A percentile compares a stretch with the other conserved stretches of the same genome.
Evolutionary conservation across 192 early-diverging fungal species (phyloP).

Genomic region (Backusella australiensis): DNA sequence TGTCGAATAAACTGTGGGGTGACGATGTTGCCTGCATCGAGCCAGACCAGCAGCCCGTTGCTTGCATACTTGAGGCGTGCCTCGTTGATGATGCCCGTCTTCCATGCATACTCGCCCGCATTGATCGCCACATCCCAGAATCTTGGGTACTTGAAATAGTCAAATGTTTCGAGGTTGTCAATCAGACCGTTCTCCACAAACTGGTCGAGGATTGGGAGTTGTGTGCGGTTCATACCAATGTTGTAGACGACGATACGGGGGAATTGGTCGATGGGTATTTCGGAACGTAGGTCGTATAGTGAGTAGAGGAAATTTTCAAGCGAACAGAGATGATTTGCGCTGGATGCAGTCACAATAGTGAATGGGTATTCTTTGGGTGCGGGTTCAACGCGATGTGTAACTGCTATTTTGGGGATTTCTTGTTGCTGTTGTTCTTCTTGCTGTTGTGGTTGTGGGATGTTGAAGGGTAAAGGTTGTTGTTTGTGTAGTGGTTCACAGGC

Average conservation of each 20-base stretch:
- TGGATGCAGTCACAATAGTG: slow-evolving; percentile 53
- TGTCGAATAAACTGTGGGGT: slow-evolving; percentile 45
- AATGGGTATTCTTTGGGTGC: slow-evolving; percentile 15
- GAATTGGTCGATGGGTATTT: slow-evolving; percentile 16
- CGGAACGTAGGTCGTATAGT: slow-evolving; percentile 34
- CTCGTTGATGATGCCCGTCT: slow-evolving; percentile 53
- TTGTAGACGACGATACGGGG: slow-evolving; percentile 53
- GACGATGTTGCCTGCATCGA: slow-evolving; percentile 49
- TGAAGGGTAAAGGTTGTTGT: neutral
- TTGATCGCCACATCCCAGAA: slow-evolving; percentile 52
- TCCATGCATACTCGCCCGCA: slow-evolving; percentile 58
- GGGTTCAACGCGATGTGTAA: neutral
- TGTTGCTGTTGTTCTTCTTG: neutral
- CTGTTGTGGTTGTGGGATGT: neutral
- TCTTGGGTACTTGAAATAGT: slow-evolving; percentile 42
- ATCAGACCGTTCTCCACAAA: slow-evolving; percentile 43
- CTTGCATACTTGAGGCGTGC: slow-evolving; percentile 35
- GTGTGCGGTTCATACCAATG: slow-evolving; percentile 46
- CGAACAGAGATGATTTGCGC: slow-evolving; percentile 54
- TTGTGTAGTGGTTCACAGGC: neutral
- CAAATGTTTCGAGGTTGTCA: slow-evolving; percentile 41
- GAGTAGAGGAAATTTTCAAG: slow-evolving; percentile 50
- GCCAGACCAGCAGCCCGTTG: slow-evolving; percentile 45
- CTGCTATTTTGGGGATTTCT: neutral
- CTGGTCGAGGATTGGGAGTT: slow-evolving; percentile 39